Evolutionary conservation across 345 rosid species (phyloP), one percentile per base, ranked within the genome.

Genomic region (Hevea brasiliensis): DNA sequence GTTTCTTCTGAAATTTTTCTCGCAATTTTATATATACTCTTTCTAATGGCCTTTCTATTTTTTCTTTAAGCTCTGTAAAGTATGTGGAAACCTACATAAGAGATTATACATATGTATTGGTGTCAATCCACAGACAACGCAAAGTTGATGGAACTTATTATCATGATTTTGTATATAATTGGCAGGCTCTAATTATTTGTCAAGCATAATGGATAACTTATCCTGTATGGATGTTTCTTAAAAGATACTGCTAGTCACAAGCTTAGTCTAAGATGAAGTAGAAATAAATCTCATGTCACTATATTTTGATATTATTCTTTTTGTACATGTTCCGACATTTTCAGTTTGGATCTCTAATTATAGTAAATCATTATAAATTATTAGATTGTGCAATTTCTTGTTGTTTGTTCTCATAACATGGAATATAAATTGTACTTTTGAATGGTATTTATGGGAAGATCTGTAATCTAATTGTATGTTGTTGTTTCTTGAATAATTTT

Each of bases 351-450:
- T 40, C 44, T 61, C 26, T 60, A 29, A 50, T 65, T 61, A 18
- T 27, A 2, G 63, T 65, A 42, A 6, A 12, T 65, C 21, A 42
- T 65, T 50, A 7, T 60, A 23, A 8, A 45, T 47, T 60, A 55
- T 66, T 18, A 23, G 63, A 26, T 61, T 26, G 8, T 37, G 50
- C 35, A 60, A 32, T 65, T 60, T 47, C 29, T 70, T 56, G 41
- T 69, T 27, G 37, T 73, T 78, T 71, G 45, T 58, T 58, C 55
- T 56, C 47, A 54, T 65, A 42, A 20, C 41, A 58, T 63, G 48
- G 54, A 53, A 61, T n/a, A 66, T 15, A 66, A 18, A 23, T 15
- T 45, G n/a, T 70, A 55, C 61, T 68, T 59, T 44, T 58, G 48
- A 29, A 61, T 68, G 50, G 60, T 60, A 61, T 50, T 24, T 21